Base-by-base conservation (phyloP, 306 rosid species). In the Inga laurina region DNA sequence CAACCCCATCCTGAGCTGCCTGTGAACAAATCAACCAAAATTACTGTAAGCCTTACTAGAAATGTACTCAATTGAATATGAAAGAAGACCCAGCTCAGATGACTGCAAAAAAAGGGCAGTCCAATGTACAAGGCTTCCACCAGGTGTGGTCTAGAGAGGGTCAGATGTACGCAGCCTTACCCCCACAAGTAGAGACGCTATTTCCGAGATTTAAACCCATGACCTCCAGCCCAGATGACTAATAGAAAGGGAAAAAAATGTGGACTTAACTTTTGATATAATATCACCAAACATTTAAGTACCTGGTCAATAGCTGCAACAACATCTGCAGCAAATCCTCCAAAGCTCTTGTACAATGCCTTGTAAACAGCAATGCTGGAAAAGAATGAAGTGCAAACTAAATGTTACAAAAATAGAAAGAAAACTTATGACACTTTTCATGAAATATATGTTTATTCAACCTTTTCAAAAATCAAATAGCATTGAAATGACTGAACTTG, bases 221-320 rank as follows among this genome's bases (percentile, higher is more conserved):
- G 43, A 39, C 43, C 8, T 39, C 61, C 1, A 22, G 27, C 61
- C 7, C 10, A 54, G 10, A 54, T 54, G 24, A 54, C 61, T 18
- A 18, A 54, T 19, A 19, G 10, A 7, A 52, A 52, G 14, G 14
- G 19, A 54, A 52, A 6, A 18, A 52, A 5, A 54, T 8, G n/a
- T 19, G 2, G 19, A 18, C 57, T 4, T 52, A 54, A 54, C 22
- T 54, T 54, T 3, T 54, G n/a, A 54, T 19, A 19, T 54, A 18
- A 54, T 54, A 54, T 54, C 61, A 15, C 61, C 61, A 54, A 54
- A 54, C 61, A 19, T 54, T 2, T 30, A 43, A 83, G 61, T 70
- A 97, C 99, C 97, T 97, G 98, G 86, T 97, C 99, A 78, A 97
- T 89, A 67, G 98, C 99, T 76, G 99, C 97, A 76, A 97, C 99